These are phyloP conservation scores for Colletotrichum trifolii DNA, from an alignment of 2,329 filamentous ascomycete genomes.

Conservation along the genomic window DNA sequence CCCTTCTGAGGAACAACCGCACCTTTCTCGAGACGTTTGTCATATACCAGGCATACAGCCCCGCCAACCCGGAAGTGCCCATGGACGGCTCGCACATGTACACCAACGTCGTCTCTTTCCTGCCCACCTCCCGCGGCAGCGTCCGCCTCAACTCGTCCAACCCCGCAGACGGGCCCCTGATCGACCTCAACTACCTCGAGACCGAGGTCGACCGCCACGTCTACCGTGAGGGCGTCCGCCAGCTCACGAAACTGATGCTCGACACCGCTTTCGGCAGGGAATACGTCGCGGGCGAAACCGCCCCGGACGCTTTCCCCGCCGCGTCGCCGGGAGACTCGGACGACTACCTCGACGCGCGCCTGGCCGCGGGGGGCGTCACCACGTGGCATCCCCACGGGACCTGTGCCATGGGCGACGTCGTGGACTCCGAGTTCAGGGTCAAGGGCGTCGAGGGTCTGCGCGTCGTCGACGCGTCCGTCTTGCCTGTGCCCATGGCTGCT, in stretches of 20 bases:
- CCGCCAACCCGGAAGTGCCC: constrained; percentile 12
- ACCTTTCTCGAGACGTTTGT: constrained; percentile 41
- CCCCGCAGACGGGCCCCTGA: constrained; percentile 36
- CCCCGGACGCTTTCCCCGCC: constrained; percentile 6
- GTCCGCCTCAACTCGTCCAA: constrained; percentile 40
- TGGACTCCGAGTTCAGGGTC: constrained; percentile 47
- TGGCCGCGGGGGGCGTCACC: constrained; percentile 2
- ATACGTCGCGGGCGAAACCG: constrained; percentile 16
- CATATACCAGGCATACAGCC: constrained; percentile 37
- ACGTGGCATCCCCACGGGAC: constrained; percentile 43
- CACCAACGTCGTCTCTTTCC: constrained; percentile 38
- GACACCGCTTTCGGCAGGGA: constrained; percentile 31
- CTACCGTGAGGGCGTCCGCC: constrained; percentile 41
- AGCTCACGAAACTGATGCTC: constrained; percentile 39
- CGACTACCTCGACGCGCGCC: constrained; percentile 13
- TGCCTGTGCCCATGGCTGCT: constrained; percentile 54
- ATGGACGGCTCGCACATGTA: constrained; percentile 35
- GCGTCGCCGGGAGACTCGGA: constrained; percentile 12
- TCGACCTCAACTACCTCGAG: constrained; percentile 46
- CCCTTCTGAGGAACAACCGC: constrained; percentile 45
- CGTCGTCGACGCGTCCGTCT: constrained; percentile 47
- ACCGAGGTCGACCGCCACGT: constrained; percentile 46
- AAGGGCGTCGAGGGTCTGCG: constrained; percentile 49
- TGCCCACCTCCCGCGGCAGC: constrained; percentile 44
- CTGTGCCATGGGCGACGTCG: constrained; percentile 46